Percentiles rank a stretch among this genome's conserved stretches.
Conservation (phyloP, 1,284 basidiomycete species). For the Meripilus lineatus region DNA sequence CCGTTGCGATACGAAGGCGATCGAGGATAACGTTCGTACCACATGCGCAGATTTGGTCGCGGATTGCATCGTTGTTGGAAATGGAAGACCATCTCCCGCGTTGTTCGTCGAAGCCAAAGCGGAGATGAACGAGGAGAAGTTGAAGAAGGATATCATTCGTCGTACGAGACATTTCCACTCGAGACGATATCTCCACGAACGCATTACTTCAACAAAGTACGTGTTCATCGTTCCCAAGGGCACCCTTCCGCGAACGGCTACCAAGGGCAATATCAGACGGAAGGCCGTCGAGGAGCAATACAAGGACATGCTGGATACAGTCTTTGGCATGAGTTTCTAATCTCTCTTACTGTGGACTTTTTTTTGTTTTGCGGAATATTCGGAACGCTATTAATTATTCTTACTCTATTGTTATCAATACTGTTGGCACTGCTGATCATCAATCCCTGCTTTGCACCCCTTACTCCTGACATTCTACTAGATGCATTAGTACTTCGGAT, state of each 20-base stretch:
- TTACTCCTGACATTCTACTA: too few relatives aligned
- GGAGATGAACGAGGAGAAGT: conserved; percentile 42
- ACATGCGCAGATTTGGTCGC: conserved; percentile 51
- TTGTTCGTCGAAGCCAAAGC: conserved; percentile 58
- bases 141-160: conserved; percentile 62
- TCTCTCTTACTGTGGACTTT: too few relatives aligned
- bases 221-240: conserved; percentile 51
- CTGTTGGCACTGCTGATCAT: too few relatives aligned
- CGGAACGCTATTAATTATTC: too few relatives aligned
- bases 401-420: too few relatives aligned
- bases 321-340: conserved; percentile 33
- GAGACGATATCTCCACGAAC: conserved; percentile 64
- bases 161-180: conserved; percentile 59
- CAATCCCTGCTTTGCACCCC: too few relatives aligned
- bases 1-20: conserved; percentile 70
- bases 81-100: conserved; percentile 59
- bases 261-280: conserved; percentile 67
- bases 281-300: conserved; percentile 57
- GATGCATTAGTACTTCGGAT: too few relatives aligned
- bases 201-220: conserved; percentile 48
- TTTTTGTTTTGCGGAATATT: too few relatives aligned
- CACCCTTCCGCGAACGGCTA: conserved; percentile 57
- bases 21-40: conserved; percentile 61
- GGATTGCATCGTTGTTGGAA: conserved; percentile 63
- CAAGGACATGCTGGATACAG: conserved; percentile 44